Evolutionary conservation across 2,329 filamentous ascomycete species (phyloP).

Genomic region (Arthrobotrys sinensis): DNA sequence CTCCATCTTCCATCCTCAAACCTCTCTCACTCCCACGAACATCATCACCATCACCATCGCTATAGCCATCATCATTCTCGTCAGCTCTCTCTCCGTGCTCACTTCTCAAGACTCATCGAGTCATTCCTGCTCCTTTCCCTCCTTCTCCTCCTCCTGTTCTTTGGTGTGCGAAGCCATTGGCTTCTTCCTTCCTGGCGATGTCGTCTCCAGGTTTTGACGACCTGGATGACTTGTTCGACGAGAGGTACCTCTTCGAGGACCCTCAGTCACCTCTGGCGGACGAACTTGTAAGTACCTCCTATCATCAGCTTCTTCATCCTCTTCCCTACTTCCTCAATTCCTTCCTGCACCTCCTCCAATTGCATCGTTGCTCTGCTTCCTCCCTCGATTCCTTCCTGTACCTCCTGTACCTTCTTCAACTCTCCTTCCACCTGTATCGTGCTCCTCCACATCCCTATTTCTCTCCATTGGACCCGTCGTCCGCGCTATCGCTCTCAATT

Average conservation of each 20-base stretch:
- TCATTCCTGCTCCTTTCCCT: neutral
- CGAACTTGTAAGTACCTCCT: slow-evolving; percentile 2
- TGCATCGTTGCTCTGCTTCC: neutral
- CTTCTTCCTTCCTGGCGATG: slow-evolving; percentile 6
- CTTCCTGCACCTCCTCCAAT: neutral
- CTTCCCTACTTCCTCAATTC: neutral
- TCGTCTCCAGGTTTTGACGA: neutral
- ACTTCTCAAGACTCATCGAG: neutral
- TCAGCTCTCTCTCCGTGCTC: neutral
- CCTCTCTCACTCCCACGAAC: neutral
- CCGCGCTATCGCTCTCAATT: too few species aligned
- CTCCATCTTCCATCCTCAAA: neutral
- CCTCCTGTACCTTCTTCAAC: neutral
- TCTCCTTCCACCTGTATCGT: too few species aligned
- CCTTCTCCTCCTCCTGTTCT: neutral
- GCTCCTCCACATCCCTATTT: neutral
- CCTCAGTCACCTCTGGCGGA: neutral
- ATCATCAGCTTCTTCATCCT: neutral
- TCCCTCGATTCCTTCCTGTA: neutral
- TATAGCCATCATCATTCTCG: neutral
- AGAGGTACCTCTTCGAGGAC: neutral
- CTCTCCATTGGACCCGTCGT: too few species aligned
- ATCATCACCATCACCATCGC: neutral
- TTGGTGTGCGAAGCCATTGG: neutral
- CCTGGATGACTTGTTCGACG: slow-evolving; percentile 7